phyloP scores from a whole-genome alignment of 2,329 filamentous ascomycete genomes.

The Colletotrichum plurivorum region DNA sequence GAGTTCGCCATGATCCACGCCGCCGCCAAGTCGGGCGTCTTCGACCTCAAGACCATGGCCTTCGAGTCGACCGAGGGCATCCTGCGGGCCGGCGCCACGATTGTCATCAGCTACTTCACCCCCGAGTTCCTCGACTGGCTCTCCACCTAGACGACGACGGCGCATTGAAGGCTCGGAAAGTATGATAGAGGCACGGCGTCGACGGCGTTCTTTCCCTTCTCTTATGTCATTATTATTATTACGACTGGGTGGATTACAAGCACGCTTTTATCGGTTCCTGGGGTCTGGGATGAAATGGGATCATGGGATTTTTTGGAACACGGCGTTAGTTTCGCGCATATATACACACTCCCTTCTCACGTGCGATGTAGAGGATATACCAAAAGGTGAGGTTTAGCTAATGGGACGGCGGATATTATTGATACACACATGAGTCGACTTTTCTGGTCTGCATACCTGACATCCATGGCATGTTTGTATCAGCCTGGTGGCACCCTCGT shows the following conservation, averaged over 20 bases:
- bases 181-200: slow-evolving; percentile 33
- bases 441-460: slow-evolving; percentile 1
- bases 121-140: slow-evolving; percentile 83
- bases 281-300: slow-evolving; percentile 7
- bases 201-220: slow-evolving; percentile 20
- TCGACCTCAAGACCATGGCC: slow-evolving; percentile 94
- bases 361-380: slow-evolving; percentile 34
- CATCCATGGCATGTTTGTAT: slow-evolving; percentile 10
- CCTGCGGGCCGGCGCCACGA: slow-evolving; percentile 90
- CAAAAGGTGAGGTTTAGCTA: slow-evolving; percentile 20
- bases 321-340: slow-evolving; percentile 28
- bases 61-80: slow-evolving; percentile 97
- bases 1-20: slow-evolving; percentile 99
- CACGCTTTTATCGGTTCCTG: neutral
- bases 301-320: neutral
- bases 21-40: slow-evolving; percentile 94
- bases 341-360: slow-evolving; percentile 12
- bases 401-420: slow-evolving; percentile 17
- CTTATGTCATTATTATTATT: neutral
- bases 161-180: neutral
- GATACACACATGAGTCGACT: slow-evolving; percentile 21
- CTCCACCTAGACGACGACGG: slow-evolving; percentile 56
- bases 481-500: slow-evolving; percentile 8
- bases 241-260: neutral
- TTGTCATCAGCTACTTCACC: slow-evolving; percentile 94